These are phyloP conservation scores for Larix kaempferi DNA, from an alignment of 75 land plant species.

Conservation along the genomic window DNA sequence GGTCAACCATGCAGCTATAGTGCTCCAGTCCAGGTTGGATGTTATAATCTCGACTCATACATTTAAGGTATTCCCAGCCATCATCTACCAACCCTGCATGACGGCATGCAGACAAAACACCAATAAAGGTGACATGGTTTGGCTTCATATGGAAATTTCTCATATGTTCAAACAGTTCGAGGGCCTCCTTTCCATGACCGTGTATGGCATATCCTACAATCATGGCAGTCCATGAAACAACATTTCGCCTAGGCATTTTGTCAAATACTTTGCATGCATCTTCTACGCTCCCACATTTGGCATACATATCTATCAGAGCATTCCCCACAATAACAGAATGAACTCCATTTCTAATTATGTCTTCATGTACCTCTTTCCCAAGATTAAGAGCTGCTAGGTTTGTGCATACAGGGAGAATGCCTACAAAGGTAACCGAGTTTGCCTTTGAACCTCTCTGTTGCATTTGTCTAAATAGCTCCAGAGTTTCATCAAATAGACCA, in stretches of 20 bases:
- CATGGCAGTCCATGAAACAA: constrained; percentile 4
- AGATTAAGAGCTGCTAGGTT: background rate
- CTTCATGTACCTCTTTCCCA: background rate
- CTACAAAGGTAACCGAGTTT: background rate
- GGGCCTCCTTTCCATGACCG: background rate
- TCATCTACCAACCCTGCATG: constrained; percentile 2
- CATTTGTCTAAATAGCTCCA: too few relatives aligned
- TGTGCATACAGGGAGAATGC: background rate
- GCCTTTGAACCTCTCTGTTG: background rate
- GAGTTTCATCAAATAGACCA: too few relatives aligned
- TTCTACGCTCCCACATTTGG: background rate
- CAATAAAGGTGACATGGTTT: background rate
- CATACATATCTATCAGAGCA: background rate
- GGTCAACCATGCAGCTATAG: constrained; percentile 10
- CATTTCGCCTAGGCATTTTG: constrained; percentile 2
- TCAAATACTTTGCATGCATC: constrained; percentile 6
- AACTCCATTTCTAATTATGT: background rate
- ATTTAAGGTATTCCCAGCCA: constrained; percentile 1
- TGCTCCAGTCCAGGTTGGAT: background rate
- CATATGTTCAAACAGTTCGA: background rate
- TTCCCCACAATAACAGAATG: background rate
- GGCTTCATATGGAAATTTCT: background rate
- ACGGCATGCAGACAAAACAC: background rate
- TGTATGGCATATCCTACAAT: background rate
- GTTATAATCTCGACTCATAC: background rate